Base-by-base conservation (phyloP, 306 rosid genomes). In the Macrotyloma uniflorum region DNA sequence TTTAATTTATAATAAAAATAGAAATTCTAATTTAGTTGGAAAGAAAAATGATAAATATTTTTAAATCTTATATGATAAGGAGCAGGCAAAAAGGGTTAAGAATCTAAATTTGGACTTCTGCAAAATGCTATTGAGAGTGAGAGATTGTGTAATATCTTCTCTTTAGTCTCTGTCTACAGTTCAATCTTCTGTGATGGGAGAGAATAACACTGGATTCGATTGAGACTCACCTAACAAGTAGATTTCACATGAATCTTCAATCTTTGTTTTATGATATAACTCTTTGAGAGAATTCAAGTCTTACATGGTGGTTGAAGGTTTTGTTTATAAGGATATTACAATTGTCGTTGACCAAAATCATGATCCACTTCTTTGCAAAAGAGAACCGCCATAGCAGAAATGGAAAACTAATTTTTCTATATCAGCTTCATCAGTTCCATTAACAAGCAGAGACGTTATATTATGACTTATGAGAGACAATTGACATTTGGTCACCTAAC, bases 401-500 rank as follows among this genome's bases (percentile, higher is more conserved):
- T n/a, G n/a, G n/a, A n/a, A n/a, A n/a, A n/a, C n/a, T n/a, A n/a
- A n/a, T n/a, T n/a, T n/a, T n/a, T n/a, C n/a, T n/a, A n/a, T n/a
- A n/a, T n/a, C n/a, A n/a, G n/a, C n/a, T n/a, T n/a, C n/a, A 1
- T 8, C 8, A 36, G 8, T 36, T 36, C 8, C 42, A 61, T 61
- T 30, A 2, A 7, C 22, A 28, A 58, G 0, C 6, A 57, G 23
- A n/a, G 35, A 55, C 19, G 40, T 61, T 61, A 15, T 22, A 30
- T 2, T 30, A 15, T 61, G 63, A 14, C n/a, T 55, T 66, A 18
- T 73, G 50, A 36, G 77, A 67, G 30, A 8, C 59, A 62, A 20
- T 74, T 62, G 76, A 67, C 77, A 51, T 54, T 74, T 63, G 67
- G 77, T 26, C 51, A 61, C 67, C 45, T 42, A 74, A 67, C 61